Percentiles rank a stretch among this genome's conserved stretches.
Evolutionary conservation across 2,329 filamentous ascomycete species (phyloP).

Genomic region (Hypomyces perniciosus): DNA sequence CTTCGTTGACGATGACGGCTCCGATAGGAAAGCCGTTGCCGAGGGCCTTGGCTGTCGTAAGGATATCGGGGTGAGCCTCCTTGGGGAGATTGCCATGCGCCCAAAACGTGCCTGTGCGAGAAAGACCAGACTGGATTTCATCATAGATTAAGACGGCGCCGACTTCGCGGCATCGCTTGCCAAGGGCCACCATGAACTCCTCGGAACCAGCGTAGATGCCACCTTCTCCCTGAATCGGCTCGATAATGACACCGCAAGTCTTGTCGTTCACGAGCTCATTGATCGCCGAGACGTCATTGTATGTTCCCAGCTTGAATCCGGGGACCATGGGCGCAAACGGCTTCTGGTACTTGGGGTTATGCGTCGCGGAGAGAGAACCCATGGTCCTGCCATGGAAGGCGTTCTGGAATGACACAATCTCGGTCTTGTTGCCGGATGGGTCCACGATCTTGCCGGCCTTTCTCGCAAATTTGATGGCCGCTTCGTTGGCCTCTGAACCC

Average conservation of each 20-base stretch:
- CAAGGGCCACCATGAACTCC: constrained; percentile 80
- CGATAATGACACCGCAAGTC: constrained; percentile 91
- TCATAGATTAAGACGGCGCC: constrained; percentile 89
- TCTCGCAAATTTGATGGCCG: constrained; percentile 91
- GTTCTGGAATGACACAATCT: constrained; percentile 84
- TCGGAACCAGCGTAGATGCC: constrained; percentile 79
- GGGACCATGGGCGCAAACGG: constrained; percentile 95
- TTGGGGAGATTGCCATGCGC: constrained; percentile 70
- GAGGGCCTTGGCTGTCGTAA: constrained; percentile 92
- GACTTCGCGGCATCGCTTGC: constrained; percentile 75
- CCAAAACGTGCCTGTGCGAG: constrained; percentile 84
- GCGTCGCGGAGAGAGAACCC: constrained; percentile 90
- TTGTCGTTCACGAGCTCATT: constrained; percentile 69
- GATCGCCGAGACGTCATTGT: constrained; percentile 73
- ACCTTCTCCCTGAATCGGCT: constrained; percentile 96
- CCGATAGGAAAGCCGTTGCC: constrained; percentile 96
- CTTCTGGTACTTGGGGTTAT: constrained; percentile 94
- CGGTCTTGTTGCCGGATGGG: constrained; percentile 65
- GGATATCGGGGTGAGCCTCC: constrained; percentile 84
- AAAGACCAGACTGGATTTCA: constrained; percentile 93
- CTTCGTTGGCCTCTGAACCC: constrained; percentile 94
- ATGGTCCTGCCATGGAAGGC: constrained; percentile 97
- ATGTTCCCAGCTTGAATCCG: constrained; percentile 80
- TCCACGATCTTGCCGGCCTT: constrained; percentile 78
- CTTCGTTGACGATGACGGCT: constrained; percentile 47